Evolutionary conservation across 306 rosid species (phyloP).

Genomic region (Vachellia collinsii): DNA sequence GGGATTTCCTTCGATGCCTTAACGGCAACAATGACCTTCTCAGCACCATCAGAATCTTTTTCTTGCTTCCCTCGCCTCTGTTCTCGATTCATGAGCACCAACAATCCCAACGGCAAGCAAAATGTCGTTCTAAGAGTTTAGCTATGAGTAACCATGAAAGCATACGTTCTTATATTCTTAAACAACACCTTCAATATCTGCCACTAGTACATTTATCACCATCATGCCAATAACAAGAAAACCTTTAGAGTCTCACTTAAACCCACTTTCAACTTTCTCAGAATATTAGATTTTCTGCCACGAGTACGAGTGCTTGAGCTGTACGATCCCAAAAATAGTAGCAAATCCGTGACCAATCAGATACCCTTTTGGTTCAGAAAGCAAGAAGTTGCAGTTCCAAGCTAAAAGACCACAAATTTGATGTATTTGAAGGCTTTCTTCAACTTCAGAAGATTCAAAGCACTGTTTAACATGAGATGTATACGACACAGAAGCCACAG

Average conservation of each 20-base stretch:
- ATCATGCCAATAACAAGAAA: slow-evolving; percentile 53
- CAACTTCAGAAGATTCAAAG: slow-evolving; percentile 22
- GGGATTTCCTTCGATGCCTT: slow-evolving; percentile 95
- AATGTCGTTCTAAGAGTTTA: slow-evolving; percentile 34
- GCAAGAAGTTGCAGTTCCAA: slow-evolving; percentile 41
- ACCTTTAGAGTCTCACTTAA: slow-evolving; percentile 25
- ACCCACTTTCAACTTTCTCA: slow-evolving; percentile 19
- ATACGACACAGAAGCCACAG: slow-evolving; percentile 37
- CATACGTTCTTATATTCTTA: slow-evolving; percentile 27
- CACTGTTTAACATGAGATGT: slow-evolving; percentile 35
- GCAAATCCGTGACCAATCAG: slow-evolving; percentile 34
- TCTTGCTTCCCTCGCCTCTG: slow-evolving; percentile 80
- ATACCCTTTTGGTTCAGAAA: slow-evolving; percentile 50
- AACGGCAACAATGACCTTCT: slow-evolving; percentile 94
- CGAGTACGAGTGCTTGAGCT: slow-evolving; percentile 27
- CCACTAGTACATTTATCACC: slow-evolving; percentile 36
- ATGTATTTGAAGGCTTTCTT: slow-evolving; percentile 21
- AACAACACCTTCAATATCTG: slow-evolving; percentile 36
- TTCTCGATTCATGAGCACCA: slow-evolving; percentile 71
- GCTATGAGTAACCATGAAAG: slow-evolving; percentile 48
- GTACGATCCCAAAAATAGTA: slow-evolving; percentile 40
- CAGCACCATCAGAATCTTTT: slow-evolving; percentile 71
- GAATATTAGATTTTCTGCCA: slow-evolving; percentile 33
- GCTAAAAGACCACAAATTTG: slow-evolving; percentile 9
- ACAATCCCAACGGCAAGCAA: slow-evolving; percentile 15